Conservation (phyloP, 306 rosid genomes). For the Citrullus mucosospermus region DNA sequence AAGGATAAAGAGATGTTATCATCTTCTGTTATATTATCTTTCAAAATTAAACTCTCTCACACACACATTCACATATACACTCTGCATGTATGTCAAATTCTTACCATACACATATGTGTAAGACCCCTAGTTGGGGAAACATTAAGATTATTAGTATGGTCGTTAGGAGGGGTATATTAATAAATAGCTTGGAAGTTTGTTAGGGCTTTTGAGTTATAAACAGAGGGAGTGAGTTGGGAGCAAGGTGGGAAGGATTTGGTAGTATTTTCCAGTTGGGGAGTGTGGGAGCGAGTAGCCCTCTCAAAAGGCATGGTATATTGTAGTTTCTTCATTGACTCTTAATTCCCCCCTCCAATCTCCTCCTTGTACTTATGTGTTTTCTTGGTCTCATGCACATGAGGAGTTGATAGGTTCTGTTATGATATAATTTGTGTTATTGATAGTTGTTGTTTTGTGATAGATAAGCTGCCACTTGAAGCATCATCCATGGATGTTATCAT, state of each 20-base stretch:
- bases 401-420: not conserved
- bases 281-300: no score
- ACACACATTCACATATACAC: not conserved
- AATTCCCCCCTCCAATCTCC: not conserved
- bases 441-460: conserved; percentile 24
- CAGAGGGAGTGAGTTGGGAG: no score
- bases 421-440: not conserved
- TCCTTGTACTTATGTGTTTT: not conserved
- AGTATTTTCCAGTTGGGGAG: no score
- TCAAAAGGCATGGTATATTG: no score
- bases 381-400: not conserved
- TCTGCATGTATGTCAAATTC: not conserved
- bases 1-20: not conserved
- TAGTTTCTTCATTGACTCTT: not conserved
- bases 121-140: no score
- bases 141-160: no score
- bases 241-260: no score
- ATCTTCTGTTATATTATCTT: not conserved
- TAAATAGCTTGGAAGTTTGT: no score
- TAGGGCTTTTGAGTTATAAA: no score
- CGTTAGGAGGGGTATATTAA: no score
- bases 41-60: not conserved
- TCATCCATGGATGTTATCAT: conserved; percentile 45
- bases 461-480: conserved; percentile 49
- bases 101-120: not conserved